Percentiles rank a stretch among this genome's conserved stretches.
Evolutionary conservation across 176 grass and related monocot genomes (phyloP).

Genomic region (Leersia perrieri): DNA sequence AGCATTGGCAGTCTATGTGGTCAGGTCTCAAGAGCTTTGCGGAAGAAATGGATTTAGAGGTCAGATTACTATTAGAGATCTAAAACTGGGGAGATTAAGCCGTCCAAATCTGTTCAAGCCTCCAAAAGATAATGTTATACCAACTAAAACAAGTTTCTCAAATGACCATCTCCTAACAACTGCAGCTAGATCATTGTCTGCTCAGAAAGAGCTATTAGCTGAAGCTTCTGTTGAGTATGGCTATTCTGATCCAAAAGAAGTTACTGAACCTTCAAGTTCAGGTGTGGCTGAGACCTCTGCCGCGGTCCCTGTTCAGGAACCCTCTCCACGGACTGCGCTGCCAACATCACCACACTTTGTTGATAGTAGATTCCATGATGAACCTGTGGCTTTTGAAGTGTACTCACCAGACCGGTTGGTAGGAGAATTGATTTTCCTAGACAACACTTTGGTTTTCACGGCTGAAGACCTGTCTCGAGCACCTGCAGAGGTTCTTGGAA

Average conservation of each 20-base stretch:
- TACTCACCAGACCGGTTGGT: slow-evolving; percentile 81
- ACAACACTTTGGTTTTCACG: slow-evolving; percentile 73
- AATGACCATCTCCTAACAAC: slow-evolving; percentile 81
- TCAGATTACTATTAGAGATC: slow-evolving; percentile 65
- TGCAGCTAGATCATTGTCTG: slow-evolving; percentile 77
- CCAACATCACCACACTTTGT: slow-evolving; percentile 50
- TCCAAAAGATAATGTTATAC: slow-evolving; percentile 70
- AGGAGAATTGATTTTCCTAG: slow-evolving; percentile 86
- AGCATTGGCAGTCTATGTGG: slow-evolving; percentile 64
- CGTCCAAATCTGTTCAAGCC: slow-evolving; percentile 51
- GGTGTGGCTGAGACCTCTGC: slow-evolving; percentile 46
- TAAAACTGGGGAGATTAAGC: slow-evolving; percentile 67
- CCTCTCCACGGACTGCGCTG: slow-evolving; percentile 39
- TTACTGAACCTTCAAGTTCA: slow-evolving; percentile 34
- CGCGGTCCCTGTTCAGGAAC: slow-evolving; percentile 25
- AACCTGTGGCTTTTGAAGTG: slow-evolving; percentile 66
- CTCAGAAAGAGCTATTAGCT: slow-evolving; percentile 75
- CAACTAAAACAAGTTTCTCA: slow-evolving; percentile 81
- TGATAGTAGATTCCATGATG: slow-evolving; percentile 52
- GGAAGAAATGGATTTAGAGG: slow-evolving; percentile 62
- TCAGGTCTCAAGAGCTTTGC: slow-evolving; percentile 81
- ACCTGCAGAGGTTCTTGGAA: slow-evolving; percentile 90
- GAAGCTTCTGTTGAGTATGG: slow-evolving; percentile 69
- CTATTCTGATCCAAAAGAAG: slow-evolving; percentile 65
- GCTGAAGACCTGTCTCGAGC: slow-evolving; percentile 86